Evolutionary conservation across 768 basidiomycete genomes (phyloP), one percentile per base, ranked within the genome.

Genomic region (Coprinellus aureogranulatus): DNA sequence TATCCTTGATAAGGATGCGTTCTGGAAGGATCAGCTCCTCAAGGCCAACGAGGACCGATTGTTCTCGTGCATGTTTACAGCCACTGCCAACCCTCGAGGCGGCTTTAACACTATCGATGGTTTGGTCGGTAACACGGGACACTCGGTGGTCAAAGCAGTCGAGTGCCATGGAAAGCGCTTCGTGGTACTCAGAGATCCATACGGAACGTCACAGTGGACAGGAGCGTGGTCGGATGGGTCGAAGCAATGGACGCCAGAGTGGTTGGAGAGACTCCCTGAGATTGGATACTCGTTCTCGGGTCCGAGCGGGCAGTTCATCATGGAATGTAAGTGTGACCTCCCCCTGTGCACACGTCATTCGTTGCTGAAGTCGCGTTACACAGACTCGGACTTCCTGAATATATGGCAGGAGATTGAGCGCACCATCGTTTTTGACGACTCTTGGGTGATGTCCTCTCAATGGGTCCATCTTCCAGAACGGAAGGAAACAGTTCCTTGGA

Each of bases 21-120:
- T 82, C 62, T 82, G 81, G 81, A 70, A 67, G 1, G 75, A 81
- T 41, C 81, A 82, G 56, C 75, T 83, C 20, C 61, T 77, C 16
- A 73, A 69, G 25, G 76, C 76, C 3, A 77, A 78, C 57, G 65
- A 72, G 34, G 76, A 76, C 59, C 74, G 75, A 16, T 64, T 81
- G 4, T 82, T 81, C 61, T 74, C 76, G 2, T 78, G 77, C 58
- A 72, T 70, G 25, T 78, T 78, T 53, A 67, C 73, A 47, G 61
- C 45, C 10, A 48, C 53, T n/a, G 62, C 54, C 9, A 65, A n/a
- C n/a, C n/a, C n/a, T n/a, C n/a, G n/a, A n/a, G n/a, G n/a, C n/a
- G n/a, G n/a, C n/a, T n/a, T n/a, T n/a, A n/a, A n/a, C n/a, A n/a
- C n/a, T n/a, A n/a, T 72, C 12, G 65, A 64, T 28, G 74, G 74